These are phyloP conservation scores for Zygosaccharomyces siamensis DNA, from an alignment of 805 yeast species.

Conservation along the genomic window DNA sequence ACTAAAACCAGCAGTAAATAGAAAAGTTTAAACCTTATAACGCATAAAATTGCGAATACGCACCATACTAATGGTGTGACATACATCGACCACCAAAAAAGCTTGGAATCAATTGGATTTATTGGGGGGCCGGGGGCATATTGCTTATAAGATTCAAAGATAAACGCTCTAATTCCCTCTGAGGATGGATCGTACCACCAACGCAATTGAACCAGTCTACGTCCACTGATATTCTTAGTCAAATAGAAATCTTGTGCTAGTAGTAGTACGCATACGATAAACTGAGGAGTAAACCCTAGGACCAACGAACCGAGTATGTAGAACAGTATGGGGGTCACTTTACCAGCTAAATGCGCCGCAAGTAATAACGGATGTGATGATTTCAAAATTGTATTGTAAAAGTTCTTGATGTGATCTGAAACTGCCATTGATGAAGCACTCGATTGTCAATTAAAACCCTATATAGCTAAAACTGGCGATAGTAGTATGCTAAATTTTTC, in stretches of 20 bases:
- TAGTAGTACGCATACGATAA: slow-evolving; percentile 69
- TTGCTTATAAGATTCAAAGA: slow-evolving; percentile 34
- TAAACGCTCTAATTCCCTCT: slow-evolving; percentile 26
- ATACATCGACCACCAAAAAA: slow-evolving; percentile 81
- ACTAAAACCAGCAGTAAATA: slow-evolving; percentile 59
- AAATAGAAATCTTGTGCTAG: slow-evolving; percentile 92
- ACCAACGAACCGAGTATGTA: slow-evolving; percentile 33
- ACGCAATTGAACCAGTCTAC: slow-evolving; percentile 82
- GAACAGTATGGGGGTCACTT: slow-evolving; percentile 31
- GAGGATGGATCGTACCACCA: slow-evolving; percentile 90
- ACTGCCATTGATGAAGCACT: neutral
- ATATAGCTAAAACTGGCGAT: neutral
- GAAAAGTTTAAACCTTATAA: slow-evolving; percentile 70
- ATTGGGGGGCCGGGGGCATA: slow-evolving; percentile 45
- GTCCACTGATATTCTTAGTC: slow-evolving; percentile 84
- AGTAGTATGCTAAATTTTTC: neutral
- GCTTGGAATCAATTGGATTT: slow-evolving; percentile 86
- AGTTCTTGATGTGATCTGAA: slow-evolving; percentile 24
- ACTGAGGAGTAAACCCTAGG: slow-evolving; percentile 42
- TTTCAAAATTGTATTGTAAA: slow-evolving; percentile 33
- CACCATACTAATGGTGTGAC: slow-evolving; percentile 73
- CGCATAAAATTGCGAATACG: slow-evolving; percentile 67
- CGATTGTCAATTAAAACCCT: neutral
- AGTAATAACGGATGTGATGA: slow-evolving; percentile 34
- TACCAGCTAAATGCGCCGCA: slow-evolving; percentile 30